phyloP scores from a whole-genome alignment of 306 rosid species.

The Quercus cerris region DNA sequence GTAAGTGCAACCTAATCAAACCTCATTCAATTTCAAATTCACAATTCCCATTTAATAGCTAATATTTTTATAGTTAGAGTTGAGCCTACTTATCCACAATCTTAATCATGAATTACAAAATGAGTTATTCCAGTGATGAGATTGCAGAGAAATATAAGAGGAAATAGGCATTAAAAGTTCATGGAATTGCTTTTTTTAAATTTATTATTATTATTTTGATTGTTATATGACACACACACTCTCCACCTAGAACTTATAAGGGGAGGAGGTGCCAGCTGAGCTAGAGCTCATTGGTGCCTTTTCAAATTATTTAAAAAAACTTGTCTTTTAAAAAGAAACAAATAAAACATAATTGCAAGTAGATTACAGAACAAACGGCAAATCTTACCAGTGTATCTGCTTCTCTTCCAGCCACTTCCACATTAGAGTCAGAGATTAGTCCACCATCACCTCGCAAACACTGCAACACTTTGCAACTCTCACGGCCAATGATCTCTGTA shows the following conservation, averaged over 20 bases:
- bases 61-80: not conserved
- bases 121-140: not conserved
- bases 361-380: slow-evolving; percentile 13
- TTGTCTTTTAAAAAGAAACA: no score
- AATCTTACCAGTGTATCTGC: slow-evolving; percentile 90
- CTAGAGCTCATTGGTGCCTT: no score
- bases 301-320: no score
- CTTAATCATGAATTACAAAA: not conserved
- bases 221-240: no score
- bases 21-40: not conserved
- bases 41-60: not conserved
- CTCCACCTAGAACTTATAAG: no score
- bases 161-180: not conserved
- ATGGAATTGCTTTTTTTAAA: not conserved
- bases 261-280: no score
- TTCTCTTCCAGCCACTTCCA: slow-evolving; percentile 97
- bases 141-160: not conserved
- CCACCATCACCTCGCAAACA: slow-evolving; percentile 98
- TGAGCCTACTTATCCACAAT: not conserved
- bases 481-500: slow-evolving; percentile 73
- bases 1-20: not conserved
- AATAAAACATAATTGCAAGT: not conserved
- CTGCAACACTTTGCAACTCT: slow-evolving; percentile 87
- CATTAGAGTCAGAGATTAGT: slow-evolving; percentile 87
- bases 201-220: not conserved